A percentile compares a stretch with the other conserved stretches of the same genome.
Conservation (phyloP, 495 filamentous ascomycete genomes). For the Annulohypoxylon bovei region DNA sequence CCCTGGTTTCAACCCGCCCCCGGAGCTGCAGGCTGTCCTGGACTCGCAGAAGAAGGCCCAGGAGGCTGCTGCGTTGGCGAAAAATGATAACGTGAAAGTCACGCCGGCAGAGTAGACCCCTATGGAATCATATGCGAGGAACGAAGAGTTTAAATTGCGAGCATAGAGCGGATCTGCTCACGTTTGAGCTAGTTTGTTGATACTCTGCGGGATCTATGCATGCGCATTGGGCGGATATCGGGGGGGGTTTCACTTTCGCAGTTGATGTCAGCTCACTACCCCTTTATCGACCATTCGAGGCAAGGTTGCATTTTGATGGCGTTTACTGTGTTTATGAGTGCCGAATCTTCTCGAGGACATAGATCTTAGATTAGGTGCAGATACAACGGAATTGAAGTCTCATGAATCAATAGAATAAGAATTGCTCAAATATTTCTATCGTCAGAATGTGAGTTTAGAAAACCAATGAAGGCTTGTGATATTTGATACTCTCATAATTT, state of each 20-base stretch:
- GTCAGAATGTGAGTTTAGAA: background rate
- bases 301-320: constrained; percentile 34
- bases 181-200: background rate
- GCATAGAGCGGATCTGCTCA: background rate
- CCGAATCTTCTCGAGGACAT: constrained; percentile 1
- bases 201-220: constrained; percentile 1
- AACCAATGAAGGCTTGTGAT: background rate
- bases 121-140: background rate
- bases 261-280: background rate
- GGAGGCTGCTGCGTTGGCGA: constrained; percentile 49
- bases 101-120: constrained; percentile 21
- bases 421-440: background rate
- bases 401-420: background rate
- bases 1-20: constrained; percentile 64
- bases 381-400: constrained; percentile 12
- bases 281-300: background rate
- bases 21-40: constrained; percentile 59
- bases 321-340: constrained; percentile 16
- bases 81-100: constrained; percentile 32
- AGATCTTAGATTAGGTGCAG: constrained; percentile 7
- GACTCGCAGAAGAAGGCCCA: constrained; percentile 58
- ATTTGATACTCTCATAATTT: no score
- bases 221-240: background rate
- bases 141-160: background rate
- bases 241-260: background rate